Percentiles rank a stretch among this genome's conserved stretches.
Conservation (phyloP, 805 yeast species). For the Saccharomyces paradoxus region DNA sequence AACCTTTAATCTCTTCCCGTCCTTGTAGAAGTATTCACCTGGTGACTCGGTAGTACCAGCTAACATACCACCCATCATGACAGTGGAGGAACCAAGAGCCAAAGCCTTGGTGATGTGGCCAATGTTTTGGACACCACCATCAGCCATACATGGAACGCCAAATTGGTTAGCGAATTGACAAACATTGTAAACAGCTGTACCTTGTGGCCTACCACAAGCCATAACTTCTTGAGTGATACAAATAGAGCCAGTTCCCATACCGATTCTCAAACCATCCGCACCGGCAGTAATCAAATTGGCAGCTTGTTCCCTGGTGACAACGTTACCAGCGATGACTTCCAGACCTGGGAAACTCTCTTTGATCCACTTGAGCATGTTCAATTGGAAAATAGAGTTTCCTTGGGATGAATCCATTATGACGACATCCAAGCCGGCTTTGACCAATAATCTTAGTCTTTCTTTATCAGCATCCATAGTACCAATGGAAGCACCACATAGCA, state of each 20-base stretch:
- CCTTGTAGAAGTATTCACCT: conserved; percentile 95
- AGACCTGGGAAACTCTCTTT: conserved; percentile 70
- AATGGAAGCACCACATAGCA: conserved; percentile 96
- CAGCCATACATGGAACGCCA: conserved; percentile 98
- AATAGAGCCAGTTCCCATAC: conserved; percentile 99
- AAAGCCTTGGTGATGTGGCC: conserved; percentile 97
- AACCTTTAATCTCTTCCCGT: conserved; percentile 92
- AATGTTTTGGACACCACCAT: conserved; percentile 98
- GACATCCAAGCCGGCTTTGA: conserved; percentile 94
- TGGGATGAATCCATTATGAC: conserved; percentile 93
- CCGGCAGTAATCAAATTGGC: conserved; percentile 91
- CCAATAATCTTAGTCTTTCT: conserved; percentile 74
- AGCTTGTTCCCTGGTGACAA: conserved; percentile 98
- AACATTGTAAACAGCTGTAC: conserved; percentile 94
- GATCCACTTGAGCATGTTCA: conserved; percentile 88
- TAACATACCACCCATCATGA: conserved; percentile 99
- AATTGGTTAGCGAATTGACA: conserved; percentile 88
- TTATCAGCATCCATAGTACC: conserved; percentile 90
- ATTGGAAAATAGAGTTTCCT: conserved; percentile 94
- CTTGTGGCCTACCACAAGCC: conserved; percentile 99
- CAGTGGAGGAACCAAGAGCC: conserved; percentile 92
- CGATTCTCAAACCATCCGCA: conserved; percentile 96
- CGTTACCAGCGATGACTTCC: conserved; percentile 95
- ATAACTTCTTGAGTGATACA: conserved; percentile 99
- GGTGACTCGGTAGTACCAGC: conserved; percentile 99